Evolutionary conservation across 495 filamentous ascomycete species (phyloP), one percentile per base, ranked within the genome.

Genomic region (Penicillium silybi): DNA sequence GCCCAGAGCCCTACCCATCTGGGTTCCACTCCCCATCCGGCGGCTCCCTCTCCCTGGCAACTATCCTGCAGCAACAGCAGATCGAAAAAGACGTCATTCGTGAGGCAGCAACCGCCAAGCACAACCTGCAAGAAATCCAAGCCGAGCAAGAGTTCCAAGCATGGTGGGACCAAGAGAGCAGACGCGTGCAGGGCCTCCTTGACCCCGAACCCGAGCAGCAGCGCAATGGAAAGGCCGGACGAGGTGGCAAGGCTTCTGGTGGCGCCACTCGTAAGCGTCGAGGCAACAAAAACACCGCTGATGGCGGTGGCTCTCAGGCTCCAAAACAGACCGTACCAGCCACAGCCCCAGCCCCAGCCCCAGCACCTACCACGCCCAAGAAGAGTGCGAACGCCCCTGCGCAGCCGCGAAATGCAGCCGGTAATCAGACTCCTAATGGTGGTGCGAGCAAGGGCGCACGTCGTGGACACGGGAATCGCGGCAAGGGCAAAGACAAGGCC

Each of bases 151-250:
- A 90, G 29, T 98, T 98, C 68, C 88, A 96, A 66, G 85, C 92
- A 63, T 98, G 95, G 93, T 98, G 93, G 93, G 92, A 97, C 55
- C 81, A 86, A 49, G 93, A 98, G 65, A 91, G 87, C 64, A 79
- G 80, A 57, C 80, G 87, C 42, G 72, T 88, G 4, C 76, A 72
- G 58, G 84, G 85, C 41, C 78, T 89, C n/a, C 35, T 61, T 22
- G 63, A 63, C 35, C 85, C 86, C 15, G 86, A 85, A 46, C 71
- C 71, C 11, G 73, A 67, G 1, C 44, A 51, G 42, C 58, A 68
- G 53, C 46, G 61, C 20, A 59, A 38, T 37, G 63, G 60, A 18
- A 65, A 62, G 56, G 57, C 45, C 18, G 66, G 66, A 34, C 64
- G 65, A 46, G 66, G 59, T 19, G 62, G 61, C 19, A 59, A 59